Percentiles rank a stretch among this genome's conserved stretches.
Conservation (phyloP, 164 flowering plant species). For the Kingdonia uniflora region DNA sequence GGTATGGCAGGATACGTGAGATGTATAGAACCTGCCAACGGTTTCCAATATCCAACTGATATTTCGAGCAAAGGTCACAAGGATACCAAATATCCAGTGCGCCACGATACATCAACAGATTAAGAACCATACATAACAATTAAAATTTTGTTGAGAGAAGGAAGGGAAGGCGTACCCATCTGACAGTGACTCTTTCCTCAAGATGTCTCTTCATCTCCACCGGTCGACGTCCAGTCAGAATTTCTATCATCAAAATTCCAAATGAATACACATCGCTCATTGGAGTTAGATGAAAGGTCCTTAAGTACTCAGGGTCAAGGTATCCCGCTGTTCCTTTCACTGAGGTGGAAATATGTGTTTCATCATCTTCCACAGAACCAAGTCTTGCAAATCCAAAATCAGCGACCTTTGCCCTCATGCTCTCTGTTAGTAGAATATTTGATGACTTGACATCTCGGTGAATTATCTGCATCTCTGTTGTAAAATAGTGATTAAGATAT, state of each 20-base stretch:
- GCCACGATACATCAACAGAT: no score
- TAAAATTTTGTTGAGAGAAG: background rate
- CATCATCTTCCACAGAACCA: slow-evolving; percentile 61
- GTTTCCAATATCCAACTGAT: no score
- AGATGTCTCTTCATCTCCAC: slow-evolving; percentile 55
- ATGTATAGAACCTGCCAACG: no score
- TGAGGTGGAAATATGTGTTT: slow-evolving; percentile 71
- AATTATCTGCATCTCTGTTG: slow-evolving; percentile 80
- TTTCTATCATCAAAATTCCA: slow-evolving; percentile 77
- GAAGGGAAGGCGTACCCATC: slow-evolving; percentile 59
- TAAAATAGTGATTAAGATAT: no score
- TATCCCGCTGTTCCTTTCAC: slow-evolving; percentile 97
- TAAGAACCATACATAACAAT: no score
- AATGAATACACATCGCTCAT: slow-evolving; percentile 95
- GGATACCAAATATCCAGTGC: no score
- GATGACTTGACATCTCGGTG: slow-evolving; percentile 96
- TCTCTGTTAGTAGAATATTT: slow-evolving; percentile 85
- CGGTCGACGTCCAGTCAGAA: slow-evolving; percentile 84
- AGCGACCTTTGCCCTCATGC: slow-evolving; percentile 83
- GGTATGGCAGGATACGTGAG: no score
- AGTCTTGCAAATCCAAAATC: slow-evolving; percentile 95
- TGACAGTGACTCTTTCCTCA: slow-evolving; percentile 65
- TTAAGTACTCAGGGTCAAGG: slow-evolving; percentile 94
- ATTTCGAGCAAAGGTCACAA: no score
- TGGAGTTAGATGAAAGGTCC: slow-evolving; percentile 74